Percentiles rank a stretch among this genome's conserved stretches.
Conservation (phyloP, 73 alveolate species). For the Tetrahymena malaccensis region DNA sequence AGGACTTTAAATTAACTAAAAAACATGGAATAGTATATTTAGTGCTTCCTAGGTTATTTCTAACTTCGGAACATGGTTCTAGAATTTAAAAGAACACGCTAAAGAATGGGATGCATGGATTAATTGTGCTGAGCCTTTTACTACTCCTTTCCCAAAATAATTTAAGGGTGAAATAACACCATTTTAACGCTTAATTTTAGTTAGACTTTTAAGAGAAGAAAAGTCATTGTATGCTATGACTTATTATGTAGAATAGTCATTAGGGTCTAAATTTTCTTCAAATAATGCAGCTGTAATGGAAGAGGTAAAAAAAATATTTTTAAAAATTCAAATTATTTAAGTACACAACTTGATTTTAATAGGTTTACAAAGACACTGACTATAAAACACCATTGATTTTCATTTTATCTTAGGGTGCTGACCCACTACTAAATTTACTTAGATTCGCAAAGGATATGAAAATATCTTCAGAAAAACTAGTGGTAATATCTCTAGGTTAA, state of each 20-base stretch:
- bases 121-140: slow-evolving; percentile 62
- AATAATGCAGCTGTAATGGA: slow-evolving; percentile 74
- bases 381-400: slow-evolving; percentile 86
- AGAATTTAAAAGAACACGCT: slow-evolving; percentile 44
- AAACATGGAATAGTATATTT: slow-evolving; percentile 76
- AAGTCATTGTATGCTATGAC: slow-evolving; percentile 71
- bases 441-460: slow-evolving; percentile 23
- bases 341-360: neutral
- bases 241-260: slow-evolving; percentile 56
- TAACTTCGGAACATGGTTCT: slow-evolving; percentile 56
- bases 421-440: neutral
- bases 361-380: slow-evolving; percentile 68
- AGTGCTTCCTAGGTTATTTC: slow-evolving; percentile 56
- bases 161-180: slow-evolving; percentile 11
- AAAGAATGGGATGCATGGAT: slow-evolving; percentile 65
- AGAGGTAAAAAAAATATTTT: slow-evolving; percentile 15
- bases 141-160: slow-evolving; percentile 42
- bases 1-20: slow-evolving; percentile 58
- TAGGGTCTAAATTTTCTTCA: slow-evolving; percentile 69
- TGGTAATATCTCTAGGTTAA: slow-evolving; percentile 95
- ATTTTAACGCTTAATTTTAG: slow-evolving; percentile 73
- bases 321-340: neutral
- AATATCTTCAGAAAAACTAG: slow-evolving; percentile 62
- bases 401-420: slow-evolving; percentile 30
- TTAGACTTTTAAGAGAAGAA: slow-evolving; percentile 84